Percentiles rank a stretch among this genome's conserved stretches.
Conservation (phyloP, 495 filamentous ascomycete species). For the Immersiella caudata region DNA sequence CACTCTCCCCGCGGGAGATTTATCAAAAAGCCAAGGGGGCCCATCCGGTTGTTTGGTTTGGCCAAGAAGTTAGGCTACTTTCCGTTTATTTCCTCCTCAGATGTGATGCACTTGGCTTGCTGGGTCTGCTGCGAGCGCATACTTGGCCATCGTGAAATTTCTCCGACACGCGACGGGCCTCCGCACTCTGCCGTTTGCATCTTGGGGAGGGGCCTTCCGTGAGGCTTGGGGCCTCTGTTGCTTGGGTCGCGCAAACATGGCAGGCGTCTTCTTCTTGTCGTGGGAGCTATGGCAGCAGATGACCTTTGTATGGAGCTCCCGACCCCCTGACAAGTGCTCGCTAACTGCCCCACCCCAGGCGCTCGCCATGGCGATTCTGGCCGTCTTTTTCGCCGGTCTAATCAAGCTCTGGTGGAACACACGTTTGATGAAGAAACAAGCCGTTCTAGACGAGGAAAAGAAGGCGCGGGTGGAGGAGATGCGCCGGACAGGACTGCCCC, state of each 20-base stretch:
- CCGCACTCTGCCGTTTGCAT: conserved; percentile 2
- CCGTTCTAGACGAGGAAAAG: conserved; percentile 65
- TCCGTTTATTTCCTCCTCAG: conserved; percentile 4
- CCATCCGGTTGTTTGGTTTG: conserved; percentile 10
- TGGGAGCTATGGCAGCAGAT: conserved; percentile 93
- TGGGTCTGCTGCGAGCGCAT: neutral
- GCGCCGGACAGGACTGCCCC: conserved; percentile 51
- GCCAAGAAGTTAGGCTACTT: conserved; percentile 16
- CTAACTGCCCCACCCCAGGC: conserved; percentile 44
- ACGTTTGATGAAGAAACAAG: conserved; percentile 65
- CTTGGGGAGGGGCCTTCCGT: neutral
- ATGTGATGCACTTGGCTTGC: neutral
- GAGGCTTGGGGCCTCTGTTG: neutral
- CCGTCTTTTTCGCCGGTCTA: conserved; percentile 56
- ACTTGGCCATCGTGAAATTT: neutral
- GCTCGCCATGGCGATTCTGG: conserved; percentile 51
- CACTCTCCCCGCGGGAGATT: conserved; percentile 4
- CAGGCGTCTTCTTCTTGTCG: conserved; percentile 64
- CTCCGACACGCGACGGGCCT: neutral
- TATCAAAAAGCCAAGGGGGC: conserved; percentile 21
- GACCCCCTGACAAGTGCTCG: conserved; percentile 2
- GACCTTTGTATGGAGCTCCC: conserved; percentile 69
- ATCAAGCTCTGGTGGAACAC: conserved; percentile 65
- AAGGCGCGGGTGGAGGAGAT: conserved; percentile 57
- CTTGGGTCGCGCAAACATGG: conserved; percentile 23